Base-by-base conservation (phyloP, 176 grass and related monocot species). In the Oryza glaberrima region DNA sequence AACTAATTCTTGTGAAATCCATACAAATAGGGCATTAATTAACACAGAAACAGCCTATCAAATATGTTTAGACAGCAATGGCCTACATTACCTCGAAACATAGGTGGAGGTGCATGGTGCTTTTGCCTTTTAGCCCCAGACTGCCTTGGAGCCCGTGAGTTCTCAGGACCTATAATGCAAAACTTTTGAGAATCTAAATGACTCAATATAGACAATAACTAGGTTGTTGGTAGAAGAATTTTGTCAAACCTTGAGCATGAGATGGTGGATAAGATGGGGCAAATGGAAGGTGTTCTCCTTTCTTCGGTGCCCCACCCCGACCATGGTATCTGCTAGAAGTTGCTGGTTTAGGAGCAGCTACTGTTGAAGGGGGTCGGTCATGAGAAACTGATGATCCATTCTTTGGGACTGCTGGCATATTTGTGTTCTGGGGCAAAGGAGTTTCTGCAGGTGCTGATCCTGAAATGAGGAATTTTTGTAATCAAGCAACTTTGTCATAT, bases 341-440 rank as follows among this genome's bases (percentile, higher is more conserved):
- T 74, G 77, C 48, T 75, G 86, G 47, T 76, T 87, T 66, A 77
- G 90, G 93, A 72, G 83, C 86, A 87, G 51, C 71, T 67, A 61
- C 77, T 67, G 60, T 60, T 13, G 65, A 58, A 52, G 92, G 78
- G 75, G 93, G 81, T 51, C 77, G 86, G 38, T 77, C 65, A 87
- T 80, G 72, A 48, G 83, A 51, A 69, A 77, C 87, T 23, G 83
- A 85, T 77, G 94, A 65, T 72, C 64, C 92, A 73, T 87, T 87
- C 77, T 75, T 90, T 0, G 88, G 83, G 73, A 79, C 69, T 82
- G 87, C 52, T 61, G 94, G 85, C 83, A 80, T 76, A 64, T 87
- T 78, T 87, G 86, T 68, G 49, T 89, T 69, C 51, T 94, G 86
- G 43, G 90, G 83, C 63, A 92, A 61, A 82, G 90, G 94, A 79